These are phyloP conservation scores for Priceomyces haplophilus DNA, from an alignment of 805 yeast genomes.

Conservation along the genomic window DNA sequence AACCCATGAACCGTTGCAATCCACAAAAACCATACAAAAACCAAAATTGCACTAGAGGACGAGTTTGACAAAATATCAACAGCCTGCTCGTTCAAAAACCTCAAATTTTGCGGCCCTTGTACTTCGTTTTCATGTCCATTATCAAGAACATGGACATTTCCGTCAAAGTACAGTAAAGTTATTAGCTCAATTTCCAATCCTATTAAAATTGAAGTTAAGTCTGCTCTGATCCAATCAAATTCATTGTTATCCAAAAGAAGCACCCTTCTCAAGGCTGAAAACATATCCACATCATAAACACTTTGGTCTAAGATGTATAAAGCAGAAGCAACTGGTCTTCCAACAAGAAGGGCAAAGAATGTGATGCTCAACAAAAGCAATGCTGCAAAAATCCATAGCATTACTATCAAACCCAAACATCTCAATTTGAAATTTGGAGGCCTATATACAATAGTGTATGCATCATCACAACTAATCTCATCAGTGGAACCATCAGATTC, in stretches of 20 bases:
- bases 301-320: constrained; percentile 2
- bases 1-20: constrained; percentile 16
- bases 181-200: constrained; percentile 17
- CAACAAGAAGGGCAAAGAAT: constrained; percentile 25
- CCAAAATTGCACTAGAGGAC: constrained; percentile 1
- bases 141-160: background rate
- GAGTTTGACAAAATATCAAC: background rate
- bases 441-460: constrained; percentile 75
- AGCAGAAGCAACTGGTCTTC: constrained; percentile 21
- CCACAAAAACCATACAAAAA: constrained; percentile 19
- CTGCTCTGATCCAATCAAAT: constrained; percentile 21
- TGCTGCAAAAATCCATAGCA: constrained; percentile 48
- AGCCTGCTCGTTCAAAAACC: constrained; percentile 2
- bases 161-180: constrained; percentile 10
- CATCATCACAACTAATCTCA: constrained; percentile 32
- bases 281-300: background rate
- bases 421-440: constrained; percentile 75
- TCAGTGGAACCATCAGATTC: constrained; percentile 38
- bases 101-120: constrained; percentile 5
- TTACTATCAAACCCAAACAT: constrained; percentile 44
- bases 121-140: constrained; percentile 15
- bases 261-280: background rate
- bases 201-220: constrained; percentile 16
- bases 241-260: background rate
- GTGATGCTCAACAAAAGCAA: constrained; percentile 22